Base-by-base conservation (phyloP, 495 filamentous ascomycete genomes). In the Aspergillus ostianus region DNA sequence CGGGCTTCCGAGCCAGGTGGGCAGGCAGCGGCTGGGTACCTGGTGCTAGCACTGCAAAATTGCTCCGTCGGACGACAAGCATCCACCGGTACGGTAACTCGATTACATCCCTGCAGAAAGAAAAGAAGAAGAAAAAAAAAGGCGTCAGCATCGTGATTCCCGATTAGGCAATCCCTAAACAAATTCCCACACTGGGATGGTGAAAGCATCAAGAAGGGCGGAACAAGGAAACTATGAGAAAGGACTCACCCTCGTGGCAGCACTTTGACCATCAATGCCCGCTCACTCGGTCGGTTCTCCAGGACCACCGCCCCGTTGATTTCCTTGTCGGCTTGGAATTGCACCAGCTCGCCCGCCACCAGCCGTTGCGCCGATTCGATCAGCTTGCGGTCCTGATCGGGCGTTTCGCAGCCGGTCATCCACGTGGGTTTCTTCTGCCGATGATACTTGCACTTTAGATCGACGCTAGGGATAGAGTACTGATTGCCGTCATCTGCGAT, bases 361-460 rank as follows among this genome's bases (percentile, higher is more conserved):
- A 96, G 75, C 20, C 83, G 85, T 46, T 74, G 75, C 1, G 89
- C 92, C 48, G 86, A 87, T 58, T 87, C 81, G 32, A 76, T 71
- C 30, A 80, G 65, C 54, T 74, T 73, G 47, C 84, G 80, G 52
- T 95, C 85, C 60, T 86, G 76, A 23, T 86, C 82, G 60, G 87
- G 83, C n/a, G 87, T 82, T 67, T 92, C 92, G 32, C 92, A 73
- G 13, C 75, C 72, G 18, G 51, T 23, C 59, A 89, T 80, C 32
- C 85, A 81, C 53, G 87, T 85, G 26, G 90, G 85, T 60, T 90
- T 85, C 80, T 94, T 96, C 26, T 90, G 87, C 27, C 94, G 83
- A 72, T 99, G 94, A 71, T 93, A 94, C 57, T 92, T 90, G 75
- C 94, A 99, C 62, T 88, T 89, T 66, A 97, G 91, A 67, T 97